These are phyloP conservation scores for Zygosaccharomyces bisporus DNA, from an alignment of 805 yeast species.

Conservation along the genomic window DNA sequence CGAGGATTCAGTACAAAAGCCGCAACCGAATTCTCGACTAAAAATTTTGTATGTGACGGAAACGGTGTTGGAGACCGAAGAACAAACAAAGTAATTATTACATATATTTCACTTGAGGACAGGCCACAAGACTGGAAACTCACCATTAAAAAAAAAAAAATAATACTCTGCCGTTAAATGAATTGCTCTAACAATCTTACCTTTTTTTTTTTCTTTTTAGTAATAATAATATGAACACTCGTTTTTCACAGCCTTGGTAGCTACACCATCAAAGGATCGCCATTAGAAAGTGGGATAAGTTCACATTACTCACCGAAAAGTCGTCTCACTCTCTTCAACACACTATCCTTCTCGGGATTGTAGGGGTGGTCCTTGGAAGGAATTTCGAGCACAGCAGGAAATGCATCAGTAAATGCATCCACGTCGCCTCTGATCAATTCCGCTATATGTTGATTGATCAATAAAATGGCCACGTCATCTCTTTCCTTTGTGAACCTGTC, in stretches of 20 bases:
- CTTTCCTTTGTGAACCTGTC: conserved; percentile 67
- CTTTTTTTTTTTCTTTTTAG: background rate
- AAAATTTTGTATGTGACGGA: too few relatives aligned
- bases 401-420: conserved; percentile 82
- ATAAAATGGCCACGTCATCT: conserved; percentile 86
- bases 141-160: background rate
- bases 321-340: conserved; percentile 89
- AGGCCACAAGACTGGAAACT: background rate
- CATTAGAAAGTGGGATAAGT: too few relatives aligned
- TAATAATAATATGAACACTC: background rate
- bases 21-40: too few relatives aligned
- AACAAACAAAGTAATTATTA: too few relatives aligned
- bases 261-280: too few relatives aligned
- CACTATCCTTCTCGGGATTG: conserved; percentile 97
- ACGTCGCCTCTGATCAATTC: conserved; percentile 80
- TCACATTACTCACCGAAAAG: conserved; percentile 78
- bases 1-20: too few relatives aligned
- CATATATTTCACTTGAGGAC: background rate
- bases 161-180: too few relatives aligned
- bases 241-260: background rate
- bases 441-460: conserved; percentile 93
- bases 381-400: conserved; percentile 94
- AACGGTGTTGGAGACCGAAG: too few relatives aligned
- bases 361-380: conserved; percentile 99
- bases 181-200: too few relatives aligned